Conservation (phyloP, 2,329 filamentous ascomycete species). For the Neodidymelliopsis sp. region DNA sequence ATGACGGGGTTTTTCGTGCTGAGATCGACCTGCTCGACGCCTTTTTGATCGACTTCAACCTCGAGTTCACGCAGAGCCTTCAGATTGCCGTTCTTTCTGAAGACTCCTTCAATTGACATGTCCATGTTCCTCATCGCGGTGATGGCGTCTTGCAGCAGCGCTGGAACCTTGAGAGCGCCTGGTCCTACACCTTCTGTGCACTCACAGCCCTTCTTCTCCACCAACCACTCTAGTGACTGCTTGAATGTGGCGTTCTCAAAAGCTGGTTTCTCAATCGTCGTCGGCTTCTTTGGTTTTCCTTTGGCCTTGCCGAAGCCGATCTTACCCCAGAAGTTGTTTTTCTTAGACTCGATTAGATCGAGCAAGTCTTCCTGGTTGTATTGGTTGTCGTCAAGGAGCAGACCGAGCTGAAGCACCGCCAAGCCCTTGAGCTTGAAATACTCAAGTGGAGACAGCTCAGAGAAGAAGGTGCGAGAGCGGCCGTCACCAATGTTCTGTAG, state of each 20-base stretch:
- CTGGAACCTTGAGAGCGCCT: conserved; percentile 86
- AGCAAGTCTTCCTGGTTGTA: conserved; percentile 95
- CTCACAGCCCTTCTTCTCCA: conserved; percentile 93
- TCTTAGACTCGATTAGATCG: conserved; percentile 89
- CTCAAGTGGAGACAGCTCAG: conserved; percentile 90
- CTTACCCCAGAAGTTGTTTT: conserved; percentile 97
- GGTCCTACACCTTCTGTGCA: conserved; percentile 97
- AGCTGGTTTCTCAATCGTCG: conserved; percentile 43
- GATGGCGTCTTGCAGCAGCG: conserved; percentile 93
- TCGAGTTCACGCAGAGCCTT: conserved; percentile 87
- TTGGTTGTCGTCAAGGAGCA: conserved; percentile 85
- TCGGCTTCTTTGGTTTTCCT: conserved; percentile 78
- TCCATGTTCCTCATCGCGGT: conserved; percentile 98
- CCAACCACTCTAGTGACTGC: conserved; percentile 83
- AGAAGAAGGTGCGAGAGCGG: conserved; percentile 84
- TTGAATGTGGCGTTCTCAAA: conserved; percentile 84
- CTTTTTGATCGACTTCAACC: conserved; percentile 84
- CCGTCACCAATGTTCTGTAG: conserved; percentile 60
- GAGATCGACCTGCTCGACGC: conserved; percentile 84
- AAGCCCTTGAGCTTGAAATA: conserved; percentile 98
- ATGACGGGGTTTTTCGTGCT: conserved; percentile 91
- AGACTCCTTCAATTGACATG: conserved; percentile 97
- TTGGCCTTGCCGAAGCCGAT: conserved; percentile 94
- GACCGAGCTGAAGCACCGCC: conserved; percentile 93
- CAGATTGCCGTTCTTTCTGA: conserved; percentile 99